Evolutionary conservation across 306 rosid species (phyloP), one percentile per base, ranked within the genome.

Genomic region (Vachellia collinsii): DNA sequence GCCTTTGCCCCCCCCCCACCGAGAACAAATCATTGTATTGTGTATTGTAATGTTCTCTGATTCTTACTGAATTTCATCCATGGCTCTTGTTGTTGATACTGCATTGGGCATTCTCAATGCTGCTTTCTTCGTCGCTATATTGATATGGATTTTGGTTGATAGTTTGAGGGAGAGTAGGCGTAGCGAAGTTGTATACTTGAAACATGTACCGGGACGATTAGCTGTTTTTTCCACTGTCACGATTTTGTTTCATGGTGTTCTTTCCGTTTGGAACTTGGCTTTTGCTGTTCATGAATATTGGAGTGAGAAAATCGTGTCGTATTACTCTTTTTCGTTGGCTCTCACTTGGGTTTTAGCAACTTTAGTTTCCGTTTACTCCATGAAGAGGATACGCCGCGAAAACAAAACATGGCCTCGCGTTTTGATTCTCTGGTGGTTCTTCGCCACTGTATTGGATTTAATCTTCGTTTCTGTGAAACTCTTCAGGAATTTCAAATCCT

Each of bases 341-440:
- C 22, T 88, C 5, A 89, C 92, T 0, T 92, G 98, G 98, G 69
- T 77, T 76, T 83, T 92, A 36, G 91, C 97, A 7, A 79, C 94
- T 5, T 3, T 74, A 0, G 87, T 90, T 71, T 75, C 92, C 5
- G 20, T 85, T 0, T 89, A 83, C 75, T 86, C 92, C 17, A 50
- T 75, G 77, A 86, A 62, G 58, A 77, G 77, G 68, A 75, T 19
- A 34, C 51, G 73, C 8, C 22, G n/a, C 44, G 84, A 80, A 47
- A 71, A 23, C 8, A 84, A 69, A 73, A 85, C 64, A 56, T 90
- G 92, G 87, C 97, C 97, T 6, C 74, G 78, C 77, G 88, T 91
- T 20, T 87, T 92, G 0, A 70, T 76, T 53, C 62, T 89, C 1
- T 94, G 98, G 98, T 94, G 97, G 98, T 46, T 80, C 6, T 85